Percentiles rank a stretch among this genome's conserved stretches.
Evolutionary conservation across 371 early-diverging fungal genomes (phyloP).

Genomic region (Rhizomucor pusillus): DNA sequence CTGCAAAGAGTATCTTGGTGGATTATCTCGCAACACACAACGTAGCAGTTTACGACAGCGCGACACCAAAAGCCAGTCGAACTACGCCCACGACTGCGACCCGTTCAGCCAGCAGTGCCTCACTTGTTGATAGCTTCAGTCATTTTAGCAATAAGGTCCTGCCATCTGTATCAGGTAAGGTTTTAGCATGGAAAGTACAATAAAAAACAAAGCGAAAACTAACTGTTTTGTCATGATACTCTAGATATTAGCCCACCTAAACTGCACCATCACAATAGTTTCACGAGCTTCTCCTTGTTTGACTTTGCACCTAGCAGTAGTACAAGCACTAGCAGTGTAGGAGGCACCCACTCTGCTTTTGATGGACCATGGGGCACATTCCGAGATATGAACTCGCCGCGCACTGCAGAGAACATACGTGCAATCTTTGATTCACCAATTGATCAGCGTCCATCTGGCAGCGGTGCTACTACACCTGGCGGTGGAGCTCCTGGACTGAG

Average conservation of each 20-base stretch:
- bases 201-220: background rate
- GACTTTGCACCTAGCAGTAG: slow-evolving; percentile 17
- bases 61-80: slow-evolving; percentile 11
- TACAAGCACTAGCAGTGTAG: background rate
- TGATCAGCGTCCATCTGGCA: no score
- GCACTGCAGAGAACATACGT: slow-evolving; percentile 36
- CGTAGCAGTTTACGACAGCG: slow-evolving; percentile 14
- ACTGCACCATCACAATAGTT: slow-evolving; percentile 12
- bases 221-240: background rate
- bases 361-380: slow-evolving; percentile 41
- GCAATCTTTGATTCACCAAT: slow-evolving; percentile 37
- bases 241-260: slow-evolving; percentile 9
- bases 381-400: slow-evolving; percentile 38
- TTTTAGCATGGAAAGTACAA: background rate
- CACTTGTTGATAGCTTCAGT: slow-evolving; percentile 18
- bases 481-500: slow-evolving; percentile 11
- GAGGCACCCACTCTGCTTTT: slow-evolving; percentile 17
- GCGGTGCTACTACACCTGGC: no score
- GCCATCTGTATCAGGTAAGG: slow-evolving; percentile 12
- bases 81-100: slow-evolving; percentile 8
- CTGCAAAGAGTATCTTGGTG: slow-evolving; percentile 15
- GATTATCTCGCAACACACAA: slow-evolving; percentile 13
- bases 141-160: slow-evolving; percentile 16
- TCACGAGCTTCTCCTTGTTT: slow-evolving; percentile 13
- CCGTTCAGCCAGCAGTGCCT: background rate